phyloP scores from a whole-genome alignment of 306 rosid species.

The Lathyrus oleraceus region DNA sequence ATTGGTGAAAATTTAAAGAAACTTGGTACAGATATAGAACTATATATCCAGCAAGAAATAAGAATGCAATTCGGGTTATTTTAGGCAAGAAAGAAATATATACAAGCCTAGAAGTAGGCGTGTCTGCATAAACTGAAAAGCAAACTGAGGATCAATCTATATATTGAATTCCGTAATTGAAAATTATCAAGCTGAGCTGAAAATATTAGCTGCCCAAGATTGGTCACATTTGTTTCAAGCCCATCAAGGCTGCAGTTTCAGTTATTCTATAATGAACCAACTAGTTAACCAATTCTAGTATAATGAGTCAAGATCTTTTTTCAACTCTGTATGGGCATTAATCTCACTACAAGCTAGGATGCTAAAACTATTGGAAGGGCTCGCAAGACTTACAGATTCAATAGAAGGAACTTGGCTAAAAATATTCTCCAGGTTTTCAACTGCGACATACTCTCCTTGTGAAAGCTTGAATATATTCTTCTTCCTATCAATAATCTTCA shows the following conservation, averaged over 20 bases:
- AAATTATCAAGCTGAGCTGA: neutral
- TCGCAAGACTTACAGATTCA: constrained; percentile 65
- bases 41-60: constrained; percentile 18
- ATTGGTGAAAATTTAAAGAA: constrained; percentile 19
- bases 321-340: constrained; percentile 1
- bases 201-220: neutral
- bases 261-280: constrained; percentile 10
- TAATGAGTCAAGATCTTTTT: constrained; percentile 5
- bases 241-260: constrained; percentile 7
- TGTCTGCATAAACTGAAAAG: neutral
- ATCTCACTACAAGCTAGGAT: constrained; percentile 14
- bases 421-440: constrained; percentile 91
- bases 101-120: neutral
- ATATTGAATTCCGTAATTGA: neutral
- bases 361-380: constrained; percentile 22
- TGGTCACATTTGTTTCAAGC: neutral
- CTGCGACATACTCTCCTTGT: constrained; percentile 99
- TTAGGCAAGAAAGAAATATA: neutral
- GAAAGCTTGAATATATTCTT: constrained; percentile 98
- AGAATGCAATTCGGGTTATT: constrained; percentile 2
- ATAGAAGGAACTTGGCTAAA: constrained; percentile 65
- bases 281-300: neutral
- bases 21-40: neutral
- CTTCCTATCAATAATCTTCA: constrained; percentile 93
- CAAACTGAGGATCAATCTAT: constrained; percentile 8